Base-by-base conservation (phyloP, 345 rosid genomes). In the Tarenaya hassleriana region DNA sequence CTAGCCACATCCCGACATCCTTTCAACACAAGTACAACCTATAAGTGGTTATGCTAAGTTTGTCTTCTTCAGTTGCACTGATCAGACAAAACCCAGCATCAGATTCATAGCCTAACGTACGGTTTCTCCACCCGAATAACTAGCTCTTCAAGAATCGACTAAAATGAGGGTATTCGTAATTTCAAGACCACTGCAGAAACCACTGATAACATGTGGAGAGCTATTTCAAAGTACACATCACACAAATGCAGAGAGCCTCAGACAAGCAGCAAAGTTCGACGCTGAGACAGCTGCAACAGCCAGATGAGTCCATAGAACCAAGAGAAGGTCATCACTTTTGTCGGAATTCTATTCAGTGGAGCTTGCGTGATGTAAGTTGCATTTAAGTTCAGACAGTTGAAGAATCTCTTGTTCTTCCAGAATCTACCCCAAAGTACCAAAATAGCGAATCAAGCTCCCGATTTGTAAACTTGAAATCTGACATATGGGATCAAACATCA, bases 1-100 rank as follows among this genome's bases (percentile, higher is more conserved):
- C 96, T 57, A 91, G 74, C 98, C 98, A 91, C 70, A 84, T 55
- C n/a, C 98, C 98, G 52, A 91, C 98, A 72, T 91, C 96, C 98
- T 91, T 33, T 14, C 35, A 21, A 27, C 3, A 6, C 56, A 46
- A 41, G 34, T n/a, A 20, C 12, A 34, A n/a, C 31, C 27, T 12
- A 56, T 2, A 49, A 24, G 29, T 24, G 5, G 5, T 24, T 24
- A 24, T 24, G 29, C 29, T 24, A 24, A 24, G 29, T 5, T 24
- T 24, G 29, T 5, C 29, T 5, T 24, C 29, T 24, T 24, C 4
- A 46, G 32, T 17, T 34, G 63, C 42, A 24, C 34, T 18, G 8
- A 50, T 4, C 0, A 12, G 44, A 44, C 42, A 34, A n/a, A 42
- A 16, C n/a, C 60, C 13, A 32, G 31, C 63, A 48, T 29, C 27